These are phyloP conservation scores for Diaporthe ilicicola DNA, from an alignment of 2,329 filamentous ascomycete species.

Conservation along the genomic window DNA sequence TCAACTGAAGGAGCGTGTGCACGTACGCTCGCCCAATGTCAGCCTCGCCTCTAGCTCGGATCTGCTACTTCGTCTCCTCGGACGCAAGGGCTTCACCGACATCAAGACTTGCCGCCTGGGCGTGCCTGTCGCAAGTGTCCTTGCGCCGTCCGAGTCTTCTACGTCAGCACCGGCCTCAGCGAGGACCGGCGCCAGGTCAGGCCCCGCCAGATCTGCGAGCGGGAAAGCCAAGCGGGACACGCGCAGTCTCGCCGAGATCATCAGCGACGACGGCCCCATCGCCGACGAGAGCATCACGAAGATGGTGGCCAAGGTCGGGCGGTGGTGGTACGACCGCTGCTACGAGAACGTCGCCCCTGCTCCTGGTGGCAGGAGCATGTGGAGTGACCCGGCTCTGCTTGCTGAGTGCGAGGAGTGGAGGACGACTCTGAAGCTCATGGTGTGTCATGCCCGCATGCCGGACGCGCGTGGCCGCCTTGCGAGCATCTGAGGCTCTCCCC, in stretches of 20 bases:
- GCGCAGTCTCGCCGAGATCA: conserved; percentile 73
- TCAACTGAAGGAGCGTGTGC: conserved; percentile 75
- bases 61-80: conserved; percentile 71
- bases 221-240: conserved; percentile 52
- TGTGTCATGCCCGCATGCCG: conserved; percentile 90
- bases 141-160: conserved; percentile 48
- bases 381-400: conserved; percentile 78
- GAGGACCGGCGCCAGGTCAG: conserved; percentile 30
- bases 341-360: conserved; percentile 77
- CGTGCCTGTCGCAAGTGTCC: conserved; percentile 72
- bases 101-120: conserved; percentile 82
- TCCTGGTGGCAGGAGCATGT: conserved; percentile 70
- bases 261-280: conserved; percentile 72
- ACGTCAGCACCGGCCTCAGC: conserved; percentile 43
- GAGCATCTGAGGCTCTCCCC: conserved; percentile 51
- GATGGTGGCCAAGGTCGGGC: conserved; percentile 89
- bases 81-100: conserved; percentile 73
- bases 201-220: conserved; percentile 18
- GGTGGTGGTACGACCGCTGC: conserved; percentile 96
- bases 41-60: conserved; percentile 69
- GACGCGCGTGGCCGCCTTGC: conserved; percentile 55
- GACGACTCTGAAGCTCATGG: conserved; percentile 88
- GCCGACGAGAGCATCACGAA: conserved; percentile 89
- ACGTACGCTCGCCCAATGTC: conserved; percentile 65
- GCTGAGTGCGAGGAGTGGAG: conserved; percentile 86